Percentiles rank a stretch among this genome's conserved stretches.
Evolutionary conservation across 2,329 filamentous ascomycete species (phyloP).

Genomic region (Pseudogymnoascus sp.): DNA sequence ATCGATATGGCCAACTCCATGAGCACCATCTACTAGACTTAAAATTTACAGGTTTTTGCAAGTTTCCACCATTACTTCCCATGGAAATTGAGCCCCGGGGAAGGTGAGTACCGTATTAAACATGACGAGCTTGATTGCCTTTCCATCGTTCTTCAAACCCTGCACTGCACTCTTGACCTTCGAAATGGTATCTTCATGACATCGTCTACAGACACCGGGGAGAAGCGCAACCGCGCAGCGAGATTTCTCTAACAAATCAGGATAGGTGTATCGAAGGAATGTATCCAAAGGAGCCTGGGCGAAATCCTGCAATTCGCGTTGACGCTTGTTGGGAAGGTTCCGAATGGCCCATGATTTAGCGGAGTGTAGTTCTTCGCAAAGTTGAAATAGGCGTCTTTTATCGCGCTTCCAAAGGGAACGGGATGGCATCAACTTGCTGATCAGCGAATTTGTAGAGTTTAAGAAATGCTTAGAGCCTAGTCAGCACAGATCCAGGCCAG

Average conservation of each 20-base stretch:
- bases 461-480: no score
- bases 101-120: slow-evolving; percentile 75
- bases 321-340: slow-evolving; percentile 62
- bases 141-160: slow-evolving; percentile 43
- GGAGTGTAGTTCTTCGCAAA: slow-evolving; percentile 21
- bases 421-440: background rate
- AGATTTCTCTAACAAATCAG: slow-evolving; percentile 52
- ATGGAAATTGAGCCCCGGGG: slow-evolving; percentile 72
- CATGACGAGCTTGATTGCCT: slow-evolving; percentile 59
- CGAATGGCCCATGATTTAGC: slow-evolving; percentile 57
- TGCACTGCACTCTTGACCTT: slow-evolving; percentile 50
- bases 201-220: slow-evolving; percentile 56
- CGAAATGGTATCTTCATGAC: slow-evolving; percentile 55
- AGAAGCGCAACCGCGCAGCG: slow-evolving; percentile 55
- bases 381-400: slow-evolving; percentile 19
- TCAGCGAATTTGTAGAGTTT: no score
- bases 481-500: no score
- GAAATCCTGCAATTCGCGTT: slow-evolving; percentile 55
- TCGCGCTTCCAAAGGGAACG: slow-evolving; percentile 18
- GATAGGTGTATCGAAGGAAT: slow-evolving; percentile 64
- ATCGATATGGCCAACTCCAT: slow-evolving; percentile 70
- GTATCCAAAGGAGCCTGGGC: slow-evolving; percentile 61
- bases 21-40: slow-evolving; percentile 74
- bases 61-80: slow-evolving; percentile 52
- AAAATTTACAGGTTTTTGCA: slow-evolving; percentile 61